A percentile compares a stretch with the other conserved stretches of the same genome.
Conservation (phyloP, 1,284 basidiomycete genomes). For the Cutaneotrichosporon spelunceum region DNA sequence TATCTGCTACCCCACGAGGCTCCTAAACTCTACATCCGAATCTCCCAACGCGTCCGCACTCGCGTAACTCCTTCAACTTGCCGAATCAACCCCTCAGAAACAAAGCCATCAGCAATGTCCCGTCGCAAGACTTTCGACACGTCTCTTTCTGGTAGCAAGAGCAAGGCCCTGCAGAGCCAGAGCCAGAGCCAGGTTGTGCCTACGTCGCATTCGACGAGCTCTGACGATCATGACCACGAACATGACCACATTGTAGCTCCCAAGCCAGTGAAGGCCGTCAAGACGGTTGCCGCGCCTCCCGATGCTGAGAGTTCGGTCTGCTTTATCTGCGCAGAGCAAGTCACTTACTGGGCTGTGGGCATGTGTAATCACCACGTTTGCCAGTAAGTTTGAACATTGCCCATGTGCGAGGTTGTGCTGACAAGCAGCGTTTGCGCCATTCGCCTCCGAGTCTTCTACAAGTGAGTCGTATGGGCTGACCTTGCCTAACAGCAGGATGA, state of each 20-base stretch:
- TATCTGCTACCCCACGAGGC: neutral
- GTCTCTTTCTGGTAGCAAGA: slow-evolving; percentile 22
- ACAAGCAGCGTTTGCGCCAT: slow-evolving; percentile 77
- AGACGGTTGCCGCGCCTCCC: slow-evolving; percentile 12
- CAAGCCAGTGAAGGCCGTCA: slow-evolving; percentile 6
- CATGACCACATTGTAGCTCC: neutral
- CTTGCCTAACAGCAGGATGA: slow-evolving; percentile 53
- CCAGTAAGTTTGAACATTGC: slow-evolving; percentile 38
- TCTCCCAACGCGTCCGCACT: neutral
- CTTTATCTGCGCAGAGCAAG: slow-evolving; percentile 93
- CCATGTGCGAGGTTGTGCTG: slow-evolving; percentile 55
- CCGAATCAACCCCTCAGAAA: neutral
- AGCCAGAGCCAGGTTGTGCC: slow-evolving; percentile 3
- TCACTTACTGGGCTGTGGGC: slow-evolving; percentile 84
- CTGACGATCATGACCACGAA: neutral
- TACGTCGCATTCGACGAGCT: neutral
- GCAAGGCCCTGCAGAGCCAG: slow-evolving; percentile 13
- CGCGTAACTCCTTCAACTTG: neutral
- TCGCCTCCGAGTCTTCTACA: slow-evolving; percentile 88
- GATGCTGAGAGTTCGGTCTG: slow-evolving; percentile 60
- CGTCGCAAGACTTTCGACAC: slow-evolving; percentile 40
- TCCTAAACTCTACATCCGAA: neutral
- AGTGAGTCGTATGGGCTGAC: slow-evolving; percentile 49
- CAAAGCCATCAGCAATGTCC: slow-evolving; percentile 27
- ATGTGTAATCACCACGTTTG: slow-evolving; percentile 74